These are phyloP conservation scores for Ganoderma resinaceum DNA, from an alignment of 1,284 basidiomycete species.

Conservation along the genomic window DNA sequence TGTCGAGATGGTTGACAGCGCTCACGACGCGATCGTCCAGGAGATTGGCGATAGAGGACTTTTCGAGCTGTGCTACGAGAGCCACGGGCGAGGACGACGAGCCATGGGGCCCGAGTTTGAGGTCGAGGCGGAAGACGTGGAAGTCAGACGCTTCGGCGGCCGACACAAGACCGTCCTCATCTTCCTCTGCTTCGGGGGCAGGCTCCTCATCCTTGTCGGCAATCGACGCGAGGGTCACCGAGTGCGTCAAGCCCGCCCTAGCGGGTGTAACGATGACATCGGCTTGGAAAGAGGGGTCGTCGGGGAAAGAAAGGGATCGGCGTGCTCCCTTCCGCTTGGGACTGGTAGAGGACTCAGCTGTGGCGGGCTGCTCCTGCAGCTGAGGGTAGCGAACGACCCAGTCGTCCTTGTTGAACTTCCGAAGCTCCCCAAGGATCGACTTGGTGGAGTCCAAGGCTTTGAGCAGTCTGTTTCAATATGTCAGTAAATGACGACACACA, in stretches of 20 bases:
- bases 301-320: constrained; percentile 82
- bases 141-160: constrained; percentile 63
- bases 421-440: constrained; percentile 74
- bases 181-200: constrained; percentile 42
- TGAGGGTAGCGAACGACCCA: constrained; percentile 92
- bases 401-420: constrained; percentile 83
- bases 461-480: constrained; percentile 65
- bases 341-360: constrained; percentile 37
- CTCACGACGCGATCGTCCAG: constrained; percentile 87
- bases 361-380: constrained; percentile 51
- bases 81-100: constrained; percentile 76
- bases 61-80: constrained; percentile 92
- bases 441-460: constrained; percentile 78
- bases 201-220: constrained; percentile 48
- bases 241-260: constrained; percentile 57
- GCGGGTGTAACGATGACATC: constrained; percentile 68
- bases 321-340: constrained; percentile 52
- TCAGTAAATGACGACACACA: not conserved
- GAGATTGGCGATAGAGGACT: constrained; percentile 91
- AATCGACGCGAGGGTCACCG: constrained; percentile 63
- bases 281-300: constrained; percentile 74
- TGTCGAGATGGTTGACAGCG: constrained; percentile 83
- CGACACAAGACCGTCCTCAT: constrained; percentile 51
- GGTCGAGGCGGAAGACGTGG: constrained; percentile 89
- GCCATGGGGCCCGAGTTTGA: constrained; percentile 85